Base-by-base conservation (phyloP, 371 early-diverging fungal genomes). In the Apophysomyces elegans region DNA sequence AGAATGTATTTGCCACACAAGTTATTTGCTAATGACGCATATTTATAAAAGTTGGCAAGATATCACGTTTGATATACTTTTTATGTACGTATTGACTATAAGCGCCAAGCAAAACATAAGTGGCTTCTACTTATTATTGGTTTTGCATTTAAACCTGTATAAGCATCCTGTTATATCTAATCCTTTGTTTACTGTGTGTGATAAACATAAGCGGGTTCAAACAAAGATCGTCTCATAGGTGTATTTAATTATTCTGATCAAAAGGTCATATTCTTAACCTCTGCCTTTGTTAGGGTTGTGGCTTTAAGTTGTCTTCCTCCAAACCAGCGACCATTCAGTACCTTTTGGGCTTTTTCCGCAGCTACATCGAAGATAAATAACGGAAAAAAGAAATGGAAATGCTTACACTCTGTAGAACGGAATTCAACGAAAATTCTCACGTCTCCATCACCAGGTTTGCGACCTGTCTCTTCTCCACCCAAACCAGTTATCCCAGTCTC, bases 251-350 rank as follows among this genome's bases (percentile, higher is more conserved):
- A 41, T 5, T 11, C 5, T 18, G 12, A 59, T 18, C 44, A 41
- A 18, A 41, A 37, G 7, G 41, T 41, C 26, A 41, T 41, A 41
- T 21, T 59, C 59, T 59, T 38, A 35, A 9, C 59, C 16, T 38
- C 38, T 32, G 44, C 18, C 37, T 16, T 59, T 43, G 54, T 50
- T 11, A 50, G 21, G 7, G 54, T 57, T 26, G 69, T 60, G 0
- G 91, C 91, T 8, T 75, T 71, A 14, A 91, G 71, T 18, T 77
- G 85, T 57, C 88, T 80, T 3, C 90, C 91, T 58, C 88, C 90
- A 73, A 91, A 91, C 86, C 90, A 91, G 35, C 92, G 84, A 11
- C 88, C 87, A 61, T 90, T 80, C 60, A 91, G 73, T 41, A 84
- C 83, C 59, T 73, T 73, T 35, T 82, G 62, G 6, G 90, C 90